Evolutionary conservation across 352 stramenopile genomes (phyloP).

Genomic region (Plasmopara muralis): DNA sequence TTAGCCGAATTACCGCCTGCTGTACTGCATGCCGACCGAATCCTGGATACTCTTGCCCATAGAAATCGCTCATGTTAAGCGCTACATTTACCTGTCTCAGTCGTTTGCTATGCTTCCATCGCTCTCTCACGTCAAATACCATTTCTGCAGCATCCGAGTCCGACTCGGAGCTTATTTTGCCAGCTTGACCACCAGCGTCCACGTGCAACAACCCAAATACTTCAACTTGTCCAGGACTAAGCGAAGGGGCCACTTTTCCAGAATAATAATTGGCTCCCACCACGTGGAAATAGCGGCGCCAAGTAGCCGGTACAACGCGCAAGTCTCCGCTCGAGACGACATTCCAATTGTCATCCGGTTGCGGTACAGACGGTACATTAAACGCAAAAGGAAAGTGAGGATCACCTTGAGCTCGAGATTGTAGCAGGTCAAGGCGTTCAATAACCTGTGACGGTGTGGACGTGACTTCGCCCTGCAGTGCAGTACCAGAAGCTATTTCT

Average conservation of each 20-base stretch:
- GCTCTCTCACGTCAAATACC: conserved; percentile 58
- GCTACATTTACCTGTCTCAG: conserved; percentile 47
- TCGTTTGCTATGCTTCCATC: conserved; percentile 58
- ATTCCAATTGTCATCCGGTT: conserved; percentile 10
- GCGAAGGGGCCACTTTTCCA: conserved; percentile 33
- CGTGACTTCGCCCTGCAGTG: conserved; percentile 7
- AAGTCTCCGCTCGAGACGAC: conserved; percentile 36
- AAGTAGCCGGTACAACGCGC: conserved; percentile 27
- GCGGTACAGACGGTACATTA: conserved; percentile 5
- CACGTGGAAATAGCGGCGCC: conserved; percentile 48
- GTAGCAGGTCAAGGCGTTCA: conserved; percentile 29
- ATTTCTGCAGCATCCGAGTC: conserved; percentile 32
- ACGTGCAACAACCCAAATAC: conserved; percentile 52
- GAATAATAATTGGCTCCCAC: conserved; percentile 60
- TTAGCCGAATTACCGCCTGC: conserved; percentile 27
- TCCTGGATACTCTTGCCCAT: conserved; percentile 40
- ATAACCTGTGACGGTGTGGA: conserved; percentile 9
- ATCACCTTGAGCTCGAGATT: conserved; percentile 26
- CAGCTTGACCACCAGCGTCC: conserved; percentile 24
- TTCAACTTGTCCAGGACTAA: conserved; percentile 50
- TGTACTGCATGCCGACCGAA: conserved; percentile 28
- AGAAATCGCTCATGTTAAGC: conserved; percentile 66
- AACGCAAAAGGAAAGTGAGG: conserved; percentile 51
- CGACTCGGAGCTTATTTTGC: conserved; percentile 11
- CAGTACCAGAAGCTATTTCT: conserved; percentile 7